Evolutionary conservation across 305 asterid genomes (phyloP), one percentile per base, ranked within the genome.

Genomic region (Stenogyne calaminthoides): DNA sequence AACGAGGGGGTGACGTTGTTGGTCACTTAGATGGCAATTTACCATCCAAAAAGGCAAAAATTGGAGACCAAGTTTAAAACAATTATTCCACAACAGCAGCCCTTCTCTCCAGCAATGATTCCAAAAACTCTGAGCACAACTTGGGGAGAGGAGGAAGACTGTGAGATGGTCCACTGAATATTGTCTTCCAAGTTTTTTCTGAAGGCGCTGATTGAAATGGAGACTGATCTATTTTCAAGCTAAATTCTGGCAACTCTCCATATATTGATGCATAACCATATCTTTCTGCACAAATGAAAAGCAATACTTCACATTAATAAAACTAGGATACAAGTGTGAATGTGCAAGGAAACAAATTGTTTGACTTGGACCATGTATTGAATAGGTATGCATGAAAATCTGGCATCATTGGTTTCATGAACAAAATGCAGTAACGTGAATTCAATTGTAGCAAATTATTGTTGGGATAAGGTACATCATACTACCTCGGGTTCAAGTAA

Each of bases 81-180:
- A 67, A 20, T 80, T 84, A 82, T 64, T 84, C 86, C 57, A 82
- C 87, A 40, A 76, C 25, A 5, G 73, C 74, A 4, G 79, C 60
- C 70, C 96, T 88, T 77, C 87, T 87, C 78, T 86, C 95, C 44
- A 90, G 79, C 71, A 88, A 78, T 2, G 98, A 89, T 76, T 92
- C 98, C 57, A 92, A 75, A 80, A 84, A 92, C n/a, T 76, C 85
- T 0, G 86, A 75, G 69, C 96, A 88, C 77, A 92, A 47, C 84
- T 85, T 89, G 74, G 88, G 75, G 27, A 90, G 88, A 37, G 97
- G 91, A 78, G 93, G 97, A 72, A 92, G 94, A 19, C 57, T 83
- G 76, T 95, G 98, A 72, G 99, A 90, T 57, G 95, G 92, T 58
- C 97, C 98, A 55, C 88, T 78, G 77, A 88, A 86, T 77, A 91